These are phyloP conservation scores for Ophiostoma novo-ulmi DNA, from an alignment of 2,329 filamentous ascomycete species.

Conservation along the genomic window DNA sequence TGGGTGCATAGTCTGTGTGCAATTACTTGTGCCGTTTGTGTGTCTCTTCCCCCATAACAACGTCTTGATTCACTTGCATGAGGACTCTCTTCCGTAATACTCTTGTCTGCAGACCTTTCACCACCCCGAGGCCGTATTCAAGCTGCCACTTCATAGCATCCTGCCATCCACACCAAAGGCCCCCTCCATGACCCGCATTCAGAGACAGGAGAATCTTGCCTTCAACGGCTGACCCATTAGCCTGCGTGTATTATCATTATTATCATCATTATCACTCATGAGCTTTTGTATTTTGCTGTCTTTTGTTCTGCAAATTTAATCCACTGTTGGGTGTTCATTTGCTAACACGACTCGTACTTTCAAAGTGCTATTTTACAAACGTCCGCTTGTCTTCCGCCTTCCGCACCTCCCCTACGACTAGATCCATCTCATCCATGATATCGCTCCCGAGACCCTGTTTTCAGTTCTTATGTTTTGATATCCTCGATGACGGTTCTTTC, in stretches of 20 bases:
- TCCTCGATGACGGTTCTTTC: not conserved
- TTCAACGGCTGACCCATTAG: constrained; percentile 20
- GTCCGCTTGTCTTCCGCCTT: not conserved
- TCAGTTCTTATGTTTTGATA: not conserved
- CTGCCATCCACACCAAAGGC: constrained; percentile 1
- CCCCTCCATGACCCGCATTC: constrained; percentile 17
- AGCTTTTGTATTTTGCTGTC: not conserved
- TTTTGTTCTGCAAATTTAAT: not conserved
- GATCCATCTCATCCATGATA: not conserved
- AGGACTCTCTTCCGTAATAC: not conserved
- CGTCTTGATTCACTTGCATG: not conserved
- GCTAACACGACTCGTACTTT: not conserved
- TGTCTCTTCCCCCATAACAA: not conserved
- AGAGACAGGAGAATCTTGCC: constrained; percentile 19
- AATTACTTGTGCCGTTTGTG: not conserved
- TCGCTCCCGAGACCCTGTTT: not conserved
- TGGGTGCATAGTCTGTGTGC: not conserved
- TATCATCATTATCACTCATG: not conserved
- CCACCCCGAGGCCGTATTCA: not conserved
- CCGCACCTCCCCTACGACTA: constrained; percentile 6
- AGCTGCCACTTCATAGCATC: not conserved
- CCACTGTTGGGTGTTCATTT: not conserved
- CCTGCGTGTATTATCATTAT: not conserved
- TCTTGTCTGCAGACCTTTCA: not conserved
- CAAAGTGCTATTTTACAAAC: not conserved